A percentile compares a stretch with the other conserved stretches of the same genome.
These are phyloP conservation scores for Hypsizygus marmoreus DNA, from an alignment of 768 basidiomycete species.

Conservation along the genomic window DNA sequence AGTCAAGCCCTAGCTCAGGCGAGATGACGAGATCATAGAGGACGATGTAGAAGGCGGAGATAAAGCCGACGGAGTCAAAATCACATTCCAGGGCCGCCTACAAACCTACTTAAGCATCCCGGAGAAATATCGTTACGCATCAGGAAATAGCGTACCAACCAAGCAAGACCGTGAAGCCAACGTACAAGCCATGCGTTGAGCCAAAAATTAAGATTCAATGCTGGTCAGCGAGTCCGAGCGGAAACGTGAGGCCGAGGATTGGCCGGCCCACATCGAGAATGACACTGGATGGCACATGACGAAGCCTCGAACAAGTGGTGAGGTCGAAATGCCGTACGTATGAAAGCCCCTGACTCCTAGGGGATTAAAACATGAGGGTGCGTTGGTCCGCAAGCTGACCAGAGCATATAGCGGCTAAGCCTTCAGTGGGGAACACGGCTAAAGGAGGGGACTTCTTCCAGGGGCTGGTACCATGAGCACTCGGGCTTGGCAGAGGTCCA, in stretches of 20 bases:
- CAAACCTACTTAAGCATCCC: too few species aligned
- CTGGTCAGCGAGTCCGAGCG: slow-evolving; percentile 3
- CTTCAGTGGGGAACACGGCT: slow-evolving; percentile 10
- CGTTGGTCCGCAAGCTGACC: too few species aligned
- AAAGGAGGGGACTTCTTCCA: slow-evolving; percentile 13
- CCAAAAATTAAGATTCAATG: neutral
- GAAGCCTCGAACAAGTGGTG: too few species aligned
- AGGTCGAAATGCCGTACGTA: too few species aligned
- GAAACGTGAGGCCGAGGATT: too few species aligned
- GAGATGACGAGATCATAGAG: neutral
- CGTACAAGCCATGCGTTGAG: slow-evolving; percentile 1
- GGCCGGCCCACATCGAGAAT: too few species aligned
- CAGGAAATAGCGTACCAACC: slow-evolving; percentile 13
- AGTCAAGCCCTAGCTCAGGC: too few species aligned
- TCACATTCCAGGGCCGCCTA: too few species aligned
- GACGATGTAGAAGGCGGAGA: slow-evolving; percentile 13
- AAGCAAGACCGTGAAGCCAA: neutral
- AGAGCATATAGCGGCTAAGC: too few species aligned
- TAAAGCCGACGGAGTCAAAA: slow-evolving; percentile 5
- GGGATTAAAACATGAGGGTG: too few species aligned
- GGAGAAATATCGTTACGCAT: slow-evolving; percentile 9
- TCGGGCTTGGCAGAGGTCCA: too few species aligned
- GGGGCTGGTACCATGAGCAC: slow-evolving; percentile 8
- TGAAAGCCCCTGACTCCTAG: slow-evolving; percentile 9
- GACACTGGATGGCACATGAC: too few species aligned